Evolutionary conservation across 2,329 filamentous ascomycete genomes (phyloP), one percentile per base, ranked within the genome.

Genomic region (Colletotrichum costaricense): DNA sequence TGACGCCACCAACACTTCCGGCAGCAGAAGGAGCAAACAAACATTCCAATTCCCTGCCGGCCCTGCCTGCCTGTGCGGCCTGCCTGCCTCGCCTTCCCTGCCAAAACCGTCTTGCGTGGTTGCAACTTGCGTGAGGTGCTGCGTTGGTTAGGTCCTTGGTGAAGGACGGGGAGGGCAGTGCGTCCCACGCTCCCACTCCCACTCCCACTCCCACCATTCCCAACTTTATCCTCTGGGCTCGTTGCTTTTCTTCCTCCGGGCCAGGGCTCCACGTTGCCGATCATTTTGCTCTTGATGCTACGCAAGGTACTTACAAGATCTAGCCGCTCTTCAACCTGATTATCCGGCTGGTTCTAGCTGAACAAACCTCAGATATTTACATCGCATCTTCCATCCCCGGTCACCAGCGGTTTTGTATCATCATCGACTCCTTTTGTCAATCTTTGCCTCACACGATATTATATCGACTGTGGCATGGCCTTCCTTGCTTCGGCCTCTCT

Each of bases 1-100:
- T 28, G 54, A 49, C 68, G 56, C 64, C 65, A 73, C 74, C 69
- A 70, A 71, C 73, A 63, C 59, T 71, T 75, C 73, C 73, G 74
- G 74, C 58, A 76, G 69, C 72, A 46, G 26, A 42, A 42, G 16
- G 62, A 64, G 70, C 67, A 73, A 72, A 72, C 72, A 72, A 58
- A 67, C 72, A 74, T 59, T 69, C 58, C 69, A 59, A 19, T 42
- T 57, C 57, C 52, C 24, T 60, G 33, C 26, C 42, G 42, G 2
- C 5, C 38, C 38, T 42, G 33, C 33, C 11, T 35, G 33, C 33
- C 33, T 35, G 14, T 38, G 35, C 12, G 38, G 5, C 38, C 38
- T 49, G 42, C 42, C 42, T 49, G 42, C 42, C 38, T 42, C 12
- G 14, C 12, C 16, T 16, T 42, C 12, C 38, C 38, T 42, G 16